Conservation (phyloP, 1,139 yeast species). For the Diutina ranongensis region DNA sequence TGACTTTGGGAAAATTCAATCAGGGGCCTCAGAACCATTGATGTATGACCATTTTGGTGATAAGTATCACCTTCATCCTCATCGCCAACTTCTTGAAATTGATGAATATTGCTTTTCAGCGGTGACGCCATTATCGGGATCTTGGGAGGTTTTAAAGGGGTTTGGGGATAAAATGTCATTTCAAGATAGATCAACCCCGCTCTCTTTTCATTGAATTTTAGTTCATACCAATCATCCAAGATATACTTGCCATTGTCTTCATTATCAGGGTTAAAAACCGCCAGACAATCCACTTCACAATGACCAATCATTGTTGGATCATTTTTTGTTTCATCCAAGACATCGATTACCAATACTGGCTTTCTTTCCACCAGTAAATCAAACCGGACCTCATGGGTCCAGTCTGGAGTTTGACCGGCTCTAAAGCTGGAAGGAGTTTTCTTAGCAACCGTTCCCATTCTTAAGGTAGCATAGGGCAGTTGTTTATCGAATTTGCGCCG, state of each 20-base stretch:
- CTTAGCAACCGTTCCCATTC: conserved; percentile 73
- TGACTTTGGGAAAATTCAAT: not conserved
- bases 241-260: conserved; percentile 62
- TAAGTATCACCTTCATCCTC: not conserved
- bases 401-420: conserved; percentile 86
- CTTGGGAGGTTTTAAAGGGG: conserved; percentile 29
- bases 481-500: conserved; percentile 77
- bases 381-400: conserved; percentile 74
- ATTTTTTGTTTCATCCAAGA: conserved; percentile 77
- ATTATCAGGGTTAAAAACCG: conserved; percentile 42
- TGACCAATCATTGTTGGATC: conserved; percentile 84
- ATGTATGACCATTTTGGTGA: not conserved
- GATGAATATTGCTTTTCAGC: not conserved
- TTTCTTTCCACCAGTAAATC: conserved; percentile 49
- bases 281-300: conserved; percentile 63
- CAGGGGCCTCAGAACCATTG: not conserved
- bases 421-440: conserved; percentile 63
- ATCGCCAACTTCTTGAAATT: not conserved
- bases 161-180: conserved; percentile 77
- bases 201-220: conserved; percentile 54
- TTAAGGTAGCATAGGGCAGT: conserved; percentile 71
- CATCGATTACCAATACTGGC: conserved; percentile 56
- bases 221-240: conserved; percentile 69
- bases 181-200: conserved; percentile 89
- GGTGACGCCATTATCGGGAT: not conserved